A percentile compares a stretch with the other conserved stretches of the same genome.
phyloP scores from a whole-genome alignment of 1,139 yeast genomes.

The Suhomyces taliae region DNA sequence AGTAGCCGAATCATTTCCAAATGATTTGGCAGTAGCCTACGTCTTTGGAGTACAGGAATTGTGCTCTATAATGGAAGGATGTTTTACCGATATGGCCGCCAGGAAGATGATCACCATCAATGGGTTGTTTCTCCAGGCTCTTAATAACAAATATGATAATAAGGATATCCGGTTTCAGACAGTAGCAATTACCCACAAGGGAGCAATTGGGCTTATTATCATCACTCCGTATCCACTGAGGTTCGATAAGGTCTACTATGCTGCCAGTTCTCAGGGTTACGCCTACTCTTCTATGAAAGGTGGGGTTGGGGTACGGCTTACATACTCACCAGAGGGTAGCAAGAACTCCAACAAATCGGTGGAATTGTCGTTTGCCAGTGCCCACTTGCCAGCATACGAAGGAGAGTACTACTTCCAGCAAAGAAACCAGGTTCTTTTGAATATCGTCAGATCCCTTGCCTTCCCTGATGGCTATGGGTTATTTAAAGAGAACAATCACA shows the following conservation, averaged over 20 bases:
- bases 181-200: slow-evolving; percentile 50
- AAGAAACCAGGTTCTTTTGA: slow-evolving; percentile 54
- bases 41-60: slow-evolving; percentile 79
- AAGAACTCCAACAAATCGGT: slow-evolving; percentile 15
- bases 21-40: slow-evolving; percentile 43
- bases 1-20: slow-evolving; percentile 31
- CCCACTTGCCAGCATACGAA: slow-evolving; percentile 79
- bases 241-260: slow-evolving; percentile 27
- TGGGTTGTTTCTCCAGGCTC: slow-evolving; percentile 38
- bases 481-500: slow-evolving; percentile 56
- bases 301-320: slow-evolving; percentile 60
- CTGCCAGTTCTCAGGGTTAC: slow-evolving; percentile 55
- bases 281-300: slow-evolving; percentile 71
- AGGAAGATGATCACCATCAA: slow-evolving; percentile 42
- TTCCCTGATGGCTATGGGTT: slow-evolving; percentile 62
- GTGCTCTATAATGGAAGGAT: slow-evolving; percentile 63
- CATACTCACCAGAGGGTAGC: slow-evolving; percentile 26
- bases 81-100: slow-evolving; percentile 43
- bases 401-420: slow-evolving; percentile 48
- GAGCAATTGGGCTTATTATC: slow-evolving; percentile 65
- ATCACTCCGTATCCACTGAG: slow-evolving; percentile 47
- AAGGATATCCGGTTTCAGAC: slow-evolving; percentile 39
- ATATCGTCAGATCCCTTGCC: slow-evolving; percentile 53
- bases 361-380: slow-evolving; percentile 61
- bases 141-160: slow-evolving; percentile 36